Conservation (phyloP, 2,329 filamentous ascomycete species). For the Verticillium longisporum region DNA sequence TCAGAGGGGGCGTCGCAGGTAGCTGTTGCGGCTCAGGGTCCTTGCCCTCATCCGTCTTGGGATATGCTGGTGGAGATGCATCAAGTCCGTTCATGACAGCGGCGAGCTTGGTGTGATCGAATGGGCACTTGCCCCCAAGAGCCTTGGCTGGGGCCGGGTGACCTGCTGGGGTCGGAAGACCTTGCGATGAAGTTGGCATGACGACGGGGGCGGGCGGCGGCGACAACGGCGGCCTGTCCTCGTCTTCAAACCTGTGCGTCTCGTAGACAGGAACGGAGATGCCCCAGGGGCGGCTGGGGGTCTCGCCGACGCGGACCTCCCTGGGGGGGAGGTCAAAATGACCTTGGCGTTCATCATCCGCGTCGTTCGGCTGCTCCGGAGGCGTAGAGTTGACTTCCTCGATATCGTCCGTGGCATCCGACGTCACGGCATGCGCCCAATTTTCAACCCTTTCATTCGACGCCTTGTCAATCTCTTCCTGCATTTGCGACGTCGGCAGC, state of each 20-base stretch:
- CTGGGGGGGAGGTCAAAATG: conserved; percentile 81
- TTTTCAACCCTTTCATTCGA: conserved; percentile 71
- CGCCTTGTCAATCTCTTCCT: conserved; percentile 36
- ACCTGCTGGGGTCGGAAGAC: conserved; percentile 11
- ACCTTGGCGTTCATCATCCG: conserved; percentile 54
- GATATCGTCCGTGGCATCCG: conserved; percentile 28
- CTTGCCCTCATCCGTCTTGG: not conserved
- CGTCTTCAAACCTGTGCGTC: conserved; percentile 23
- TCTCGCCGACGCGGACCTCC: conserved; percentile 89
- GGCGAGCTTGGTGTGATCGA: conserved; percentile 42
- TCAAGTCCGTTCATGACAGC: conserved; percentile 16
- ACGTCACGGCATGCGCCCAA: conserved; percentile 76
- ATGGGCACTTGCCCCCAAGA: conserved; percentile 47
- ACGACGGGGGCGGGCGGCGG: conserved; percentile 52
- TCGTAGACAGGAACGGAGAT: conserved; percentile 68
- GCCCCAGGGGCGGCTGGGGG: conserved; percentile 87
- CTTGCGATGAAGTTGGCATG: conserved; percentile 32
- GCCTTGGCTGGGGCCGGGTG: conserved; percentile 16
- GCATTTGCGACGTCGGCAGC: conserved; percentile 56
- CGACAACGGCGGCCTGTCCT: conserved; percentile 38
- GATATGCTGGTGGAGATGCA: conserved; percentile 7
- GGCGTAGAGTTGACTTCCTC: conserved; percentile 32
- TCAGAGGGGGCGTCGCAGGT: not conserved
- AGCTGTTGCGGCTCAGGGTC: not conserved
- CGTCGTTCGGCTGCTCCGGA: conserved; percentile 24